A percentile compares a stretch with the other conserved stretches of the same genome.
These are phyloP conservation scores for Xylariales sp. DNA, from an alignment of 2,329 filamentous ascomycete species.

Conservation along the genomic window DNA sequence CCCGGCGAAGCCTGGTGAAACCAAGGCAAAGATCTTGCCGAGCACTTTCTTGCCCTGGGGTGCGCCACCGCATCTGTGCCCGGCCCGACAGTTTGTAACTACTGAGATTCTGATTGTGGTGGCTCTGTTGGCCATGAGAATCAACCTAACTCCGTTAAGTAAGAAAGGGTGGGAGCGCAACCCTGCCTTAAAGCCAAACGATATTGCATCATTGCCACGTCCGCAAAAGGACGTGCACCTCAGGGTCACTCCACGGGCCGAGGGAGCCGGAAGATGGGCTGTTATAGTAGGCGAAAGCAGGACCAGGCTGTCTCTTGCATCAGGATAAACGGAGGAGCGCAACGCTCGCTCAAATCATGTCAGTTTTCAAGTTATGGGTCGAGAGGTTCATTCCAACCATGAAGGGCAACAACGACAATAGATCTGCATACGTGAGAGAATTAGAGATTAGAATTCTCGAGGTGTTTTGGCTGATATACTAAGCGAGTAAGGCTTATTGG, in stretches of 20 bases:
- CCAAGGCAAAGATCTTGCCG: slow-evolving; percentile 2
- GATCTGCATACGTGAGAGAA: too few species aligned
- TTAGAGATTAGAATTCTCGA: too few species aligned
- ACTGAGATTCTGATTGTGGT: slow-evolving; percentile 19
- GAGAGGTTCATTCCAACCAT: too few species aligned
- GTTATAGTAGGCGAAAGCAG: background rate
- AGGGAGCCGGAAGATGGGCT: background rate
- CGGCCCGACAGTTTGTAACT: slow-evolving; percentile 21
- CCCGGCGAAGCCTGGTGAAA: background rate
- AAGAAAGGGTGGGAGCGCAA: background rate
- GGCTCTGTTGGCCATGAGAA: slow-evolving; percentile 16
- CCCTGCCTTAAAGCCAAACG: background rate
- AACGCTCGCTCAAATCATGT: too few species aligned
- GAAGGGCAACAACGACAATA: too few species aligned
- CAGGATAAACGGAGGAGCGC: background rate
- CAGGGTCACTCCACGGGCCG: background rate
- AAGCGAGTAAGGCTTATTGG: too few species aligned
- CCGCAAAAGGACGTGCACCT: background rate
- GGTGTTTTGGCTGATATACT: too few species aligned
- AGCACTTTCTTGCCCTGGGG: slow-evolving; percentile 11
- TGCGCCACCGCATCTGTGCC: slow-evolving; percentile 18
- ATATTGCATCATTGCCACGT: background rate
- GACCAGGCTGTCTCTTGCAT: background rate
- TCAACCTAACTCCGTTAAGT: slow-evolving; percentile 13
- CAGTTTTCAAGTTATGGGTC: too few species aligned